Percentiles rank a stretch among this genome's conserved stretches.
These are phyloP conservation scores for Pisolithus albus DNA, from an alignment of 768 basidiomycete genomes.

Conservation along the genomic window DNA sequence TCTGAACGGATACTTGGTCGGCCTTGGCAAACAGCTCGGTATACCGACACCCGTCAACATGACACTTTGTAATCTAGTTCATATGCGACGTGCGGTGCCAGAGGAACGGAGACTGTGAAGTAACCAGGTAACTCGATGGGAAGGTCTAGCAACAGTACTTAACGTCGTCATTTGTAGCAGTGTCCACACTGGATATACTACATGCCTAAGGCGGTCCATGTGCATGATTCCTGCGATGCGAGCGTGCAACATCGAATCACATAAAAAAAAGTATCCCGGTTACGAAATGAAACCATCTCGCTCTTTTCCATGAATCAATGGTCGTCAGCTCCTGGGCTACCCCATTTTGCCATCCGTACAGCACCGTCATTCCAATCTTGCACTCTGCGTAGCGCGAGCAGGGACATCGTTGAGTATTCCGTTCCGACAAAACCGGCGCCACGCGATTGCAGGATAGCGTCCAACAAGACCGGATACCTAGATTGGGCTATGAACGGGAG, in stretches of 20 bases:
- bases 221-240: neutral
- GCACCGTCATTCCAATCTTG: conserved; percentile 59
- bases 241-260: neutral
- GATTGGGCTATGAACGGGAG: neutral
- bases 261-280: neutral
- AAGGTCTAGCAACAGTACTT: neutral
- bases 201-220: neutral
- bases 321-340: conserved; percentile 47
- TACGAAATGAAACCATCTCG: too few relatives aligned
- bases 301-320: conserved; percentile 27
- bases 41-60: conserved; percentile 54
- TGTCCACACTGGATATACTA: neutral
- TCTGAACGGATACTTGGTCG: conserved; percentile 75
- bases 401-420: conserved; percentile 63
- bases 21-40: conserved; percentile 49
- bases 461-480: conserved; percentile 71
- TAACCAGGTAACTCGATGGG: conserved; percentile 4
- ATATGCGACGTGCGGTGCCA: conserved; percentile 51
- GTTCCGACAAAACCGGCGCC: conserved; percentile 70
- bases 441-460: conserved; percentile 63
- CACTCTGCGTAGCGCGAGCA: conserved; percentile 58
- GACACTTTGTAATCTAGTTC: conserved; percentile 51
- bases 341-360: conserved; percentile 51
- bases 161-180: neutral
- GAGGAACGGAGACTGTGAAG: conserved; percentile 36